Evolutionary conservation across 192 early-diverging fungal genomes (phyloP).

Genomic region (Gamsiella multidivaricata): DNA sequence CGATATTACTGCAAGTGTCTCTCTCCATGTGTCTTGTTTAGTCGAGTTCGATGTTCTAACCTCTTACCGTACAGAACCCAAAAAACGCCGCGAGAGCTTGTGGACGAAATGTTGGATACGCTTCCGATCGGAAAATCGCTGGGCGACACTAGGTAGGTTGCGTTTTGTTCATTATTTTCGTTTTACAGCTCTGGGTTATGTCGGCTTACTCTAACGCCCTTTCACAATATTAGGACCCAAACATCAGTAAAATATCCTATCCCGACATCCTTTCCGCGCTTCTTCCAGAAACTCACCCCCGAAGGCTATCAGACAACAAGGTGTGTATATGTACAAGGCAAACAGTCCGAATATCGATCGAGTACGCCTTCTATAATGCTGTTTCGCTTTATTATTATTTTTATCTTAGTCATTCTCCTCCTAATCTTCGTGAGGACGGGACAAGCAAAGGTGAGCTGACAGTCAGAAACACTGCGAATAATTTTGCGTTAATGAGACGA

Average conservation of each 20-base stretch:
- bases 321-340: not conserved
- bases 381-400: not conserved
- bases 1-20: not conserved
- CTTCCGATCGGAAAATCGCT: conserved; percentile 44
- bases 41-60: not conserved
- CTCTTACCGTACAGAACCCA: conserved; percentile 18
- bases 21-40: too few species aligned
- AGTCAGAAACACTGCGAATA: too few species aligned
- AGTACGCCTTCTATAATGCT: too few species aligned
- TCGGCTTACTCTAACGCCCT: not conserved
- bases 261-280: conserved; percentile 54
- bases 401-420: not conserved
- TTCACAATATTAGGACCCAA: conserved; percentile 4
- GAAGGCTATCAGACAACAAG: conserved; percentile 37
- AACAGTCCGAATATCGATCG: too few species aligned
- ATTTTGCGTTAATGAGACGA: too few species aligned
- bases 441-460: conserved; percentile 40
- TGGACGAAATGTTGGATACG: conserved; percentile 35
- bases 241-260: conserved; percentile 48
- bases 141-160: conserved; percentile 22
- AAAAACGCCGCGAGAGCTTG: conserved; percentile 29
- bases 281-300: conserved; percentile 44
- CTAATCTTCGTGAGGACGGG: conserved; percentile 35
- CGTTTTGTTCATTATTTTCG: not conserved
- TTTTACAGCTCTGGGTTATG: not conserved